phyloP scores from a whole-genome alignment of 1,284 basidiomycete genomes.

The Hemileia vastatrix region DNA sequence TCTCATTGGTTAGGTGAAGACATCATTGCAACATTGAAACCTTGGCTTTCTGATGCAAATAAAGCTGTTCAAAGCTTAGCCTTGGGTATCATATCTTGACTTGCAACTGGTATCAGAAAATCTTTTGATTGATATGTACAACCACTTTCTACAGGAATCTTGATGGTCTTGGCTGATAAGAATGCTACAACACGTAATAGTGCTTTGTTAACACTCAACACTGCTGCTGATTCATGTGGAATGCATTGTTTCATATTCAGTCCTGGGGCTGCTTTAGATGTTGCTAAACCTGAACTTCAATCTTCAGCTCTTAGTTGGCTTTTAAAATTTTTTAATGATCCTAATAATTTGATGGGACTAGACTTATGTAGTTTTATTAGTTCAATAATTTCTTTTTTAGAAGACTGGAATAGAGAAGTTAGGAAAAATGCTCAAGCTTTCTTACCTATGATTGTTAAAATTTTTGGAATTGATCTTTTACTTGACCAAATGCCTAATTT shows the following conservation, averaged over 20 bases:
- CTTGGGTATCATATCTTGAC: slow-evolving; percentile 76
- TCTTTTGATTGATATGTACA: slow-evolving; percentile 83
- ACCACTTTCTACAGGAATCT: slow-evolving; percentile 56
- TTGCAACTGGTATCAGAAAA: slow-evolving; percentile 88
- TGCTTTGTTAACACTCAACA: slow-evolving; percentile 65
- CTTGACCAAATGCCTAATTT: slow-evolving; percentile 73
- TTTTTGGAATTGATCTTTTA: slow-evolving; percentile 72
- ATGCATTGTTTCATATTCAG: slow-evolving; percentile 71
- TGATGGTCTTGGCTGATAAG: slow-evolving; percentile 71
- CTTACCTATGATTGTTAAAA: slow-evolving; percentile 66
- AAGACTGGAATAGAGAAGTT: slow-evolving; percentile 84
- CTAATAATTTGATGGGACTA: slow-evolving; percentile 45
- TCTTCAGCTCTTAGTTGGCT: slow-evolving; percentile 78
- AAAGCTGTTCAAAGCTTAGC: slow-evolving; percentile 84
- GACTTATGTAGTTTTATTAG: slow-evolving; percentile 66
- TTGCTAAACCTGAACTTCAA: slow-evolving; percentile 77
- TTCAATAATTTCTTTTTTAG: slow-evolving; percentile 68
- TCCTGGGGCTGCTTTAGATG: slow-evolving; percentile 69
- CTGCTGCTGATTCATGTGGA: slow-evolving; percentile 73
- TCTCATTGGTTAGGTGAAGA: no score
- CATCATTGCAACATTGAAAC: slow-evolving; percentile 76
- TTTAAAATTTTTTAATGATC: slow-evolving; percentile 62
- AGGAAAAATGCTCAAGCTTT: slow-evolving; percentile 79
- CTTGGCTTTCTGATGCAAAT: slow-evolving; percentile 82
- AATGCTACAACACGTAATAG: slow-evolving; percentile 76